These are phyloP conservation scores for Haplographium delicatum DNA, from an alignment of 495 filamentous ascomycete genomes.

Conservation along the genomic window DNA sequence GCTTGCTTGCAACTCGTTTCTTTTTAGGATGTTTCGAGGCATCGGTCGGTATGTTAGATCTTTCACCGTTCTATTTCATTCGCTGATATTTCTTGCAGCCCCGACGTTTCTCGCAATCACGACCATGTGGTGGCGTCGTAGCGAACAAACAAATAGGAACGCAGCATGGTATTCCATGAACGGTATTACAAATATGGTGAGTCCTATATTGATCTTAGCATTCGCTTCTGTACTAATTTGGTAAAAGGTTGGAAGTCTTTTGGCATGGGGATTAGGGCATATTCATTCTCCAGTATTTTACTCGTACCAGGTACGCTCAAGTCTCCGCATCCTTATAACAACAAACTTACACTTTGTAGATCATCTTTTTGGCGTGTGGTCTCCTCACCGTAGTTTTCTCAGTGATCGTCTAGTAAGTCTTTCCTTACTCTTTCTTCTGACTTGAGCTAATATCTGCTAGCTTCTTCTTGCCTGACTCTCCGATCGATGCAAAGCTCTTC, in stretches of 20 bases:
- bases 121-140: slow-evolving; percentile 58
- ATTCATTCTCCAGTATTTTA: slow-evolving; percentile 14
- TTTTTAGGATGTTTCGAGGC: slow-evolving; percentile 61
- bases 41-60: slow-evolving; percentile 37
- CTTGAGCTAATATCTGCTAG: slow-evolving; percentile 8
- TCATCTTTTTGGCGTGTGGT: slow-evolving; percentile 52
- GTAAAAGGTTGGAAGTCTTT: slow-evolving; percentile 19
- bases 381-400: slow-evolving; percentile 47
- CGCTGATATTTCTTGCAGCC: slow-evolving; percentile 29
- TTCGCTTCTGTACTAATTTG: background rate
- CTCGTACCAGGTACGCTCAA: slow-evolving; percentile 16
- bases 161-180: slow-evolving; percentile 60
- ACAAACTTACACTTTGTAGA: slow-evolving; percentile 26
- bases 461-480: slow-evolving; percentile 52
- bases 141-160: slow-evolving; percentile 53
- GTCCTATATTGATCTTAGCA: background rate
- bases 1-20: slow-evolving; percentile 54
- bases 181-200: slow-evolving; percentile 42
- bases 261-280: slow-evolving; percentile 18
- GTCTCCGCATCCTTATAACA: background rate
- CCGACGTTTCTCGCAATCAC: slow-evolving; percentile 56
- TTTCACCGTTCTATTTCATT: slow-evolving; percentile 16
- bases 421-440: background rate
- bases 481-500: slow-evolving; percentile 50
- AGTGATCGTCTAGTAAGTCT: slow-evolving; percentile 35